phyloP scores from a whole-genome alignment of 169 alveolate species.

The Plasmodium cynomolgi region DNA sequence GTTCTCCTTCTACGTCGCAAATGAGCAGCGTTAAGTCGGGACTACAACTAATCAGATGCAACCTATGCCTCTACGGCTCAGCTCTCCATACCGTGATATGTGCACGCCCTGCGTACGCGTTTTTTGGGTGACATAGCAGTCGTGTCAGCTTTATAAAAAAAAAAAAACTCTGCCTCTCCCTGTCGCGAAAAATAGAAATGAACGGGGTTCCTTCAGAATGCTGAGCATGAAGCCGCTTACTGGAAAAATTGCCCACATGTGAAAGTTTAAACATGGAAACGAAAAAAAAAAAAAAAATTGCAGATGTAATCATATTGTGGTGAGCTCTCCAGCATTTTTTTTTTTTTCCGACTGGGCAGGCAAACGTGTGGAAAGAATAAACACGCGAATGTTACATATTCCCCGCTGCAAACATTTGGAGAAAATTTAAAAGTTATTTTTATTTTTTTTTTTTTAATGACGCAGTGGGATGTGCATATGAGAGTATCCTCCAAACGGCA shows the following conservation, averaged over 20 bases:
- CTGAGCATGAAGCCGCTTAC: not conserved
- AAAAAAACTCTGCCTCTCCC: not conserved
- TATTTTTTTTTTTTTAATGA: not conserved
- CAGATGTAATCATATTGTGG: not conserved
- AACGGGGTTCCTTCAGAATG: not conserved
- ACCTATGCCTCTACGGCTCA: not conserved
- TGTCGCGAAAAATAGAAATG: not conserved
- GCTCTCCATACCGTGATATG: not conserved
- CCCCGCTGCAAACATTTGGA: not conserved
- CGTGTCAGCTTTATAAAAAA: not conserved
- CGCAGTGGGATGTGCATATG: not conserved
- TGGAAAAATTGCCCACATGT: not conserved
- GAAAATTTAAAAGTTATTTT: not conserved
- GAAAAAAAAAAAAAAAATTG: not conserved
- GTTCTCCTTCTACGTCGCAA: not conserved
- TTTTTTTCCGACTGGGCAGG: not conserved
- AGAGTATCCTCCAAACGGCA: not conserved
- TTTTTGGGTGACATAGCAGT: not conserved
- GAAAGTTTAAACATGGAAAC: not conserved
- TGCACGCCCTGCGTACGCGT: not conserved
- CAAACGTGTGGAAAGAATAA: not conserved
- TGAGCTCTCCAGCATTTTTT: not conserved
- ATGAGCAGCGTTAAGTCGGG: not conserved
- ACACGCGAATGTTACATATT: not conserved
- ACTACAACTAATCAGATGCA: not conserved